These are phyloP conservation scores for Staphylotrichum longicolle DNA, from an alignment of 495 filamentous ascomycete genomes.

Conservation along the genomic window DNA sequence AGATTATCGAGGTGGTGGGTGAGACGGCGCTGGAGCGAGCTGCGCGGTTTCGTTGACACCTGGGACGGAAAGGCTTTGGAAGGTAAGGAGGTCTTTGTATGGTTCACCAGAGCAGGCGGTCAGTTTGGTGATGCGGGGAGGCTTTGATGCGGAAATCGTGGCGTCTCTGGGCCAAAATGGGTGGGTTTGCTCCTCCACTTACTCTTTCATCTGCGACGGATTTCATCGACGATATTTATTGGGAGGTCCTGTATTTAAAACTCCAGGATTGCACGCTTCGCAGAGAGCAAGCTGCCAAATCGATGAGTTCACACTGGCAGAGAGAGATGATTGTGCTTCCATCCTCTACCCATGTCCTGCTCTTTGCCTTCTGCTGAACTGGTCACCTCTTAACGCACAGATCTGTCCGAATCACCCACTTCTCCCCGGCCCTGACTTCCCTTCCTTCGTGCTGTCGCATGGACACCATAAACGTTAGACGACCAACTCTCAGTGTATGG, in stretches of 20 bases:
- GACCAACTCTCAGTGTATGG: too few species aligned
- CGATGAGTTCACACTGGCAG: not conserved
- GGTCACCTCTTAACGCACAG: slow-evolving; percentile 60
- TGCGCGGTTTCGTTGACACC: slow-evolving; percentile 7
- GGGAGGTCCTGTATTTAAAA: not conserved
- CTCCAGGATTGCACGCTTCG: too few species aligned
- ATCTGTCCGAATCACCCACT: slow-evolving; percentile 91
- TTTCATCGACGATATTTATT: not conserved
- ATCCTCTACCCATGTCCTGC: too few species aligned
- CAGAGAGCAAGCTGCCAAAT: not conserved
- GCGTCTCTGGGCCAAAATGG: too few species aligned
- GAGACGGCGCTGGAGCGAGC: slow-evolving; percentile 23
- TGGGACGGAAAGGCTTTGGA: not conserved
- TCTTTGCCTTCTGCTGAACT: too few species aligned
- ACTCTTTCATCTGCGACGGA: not conserved
- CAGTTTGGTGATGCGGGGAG: not conserved
- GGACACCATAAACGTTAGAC: not conserved
- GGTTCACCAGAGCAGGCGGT: not conserved
- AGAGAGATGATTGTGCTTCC: too few species aligned
- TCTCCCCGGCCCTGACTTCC: slow-evolving; percentile 77
- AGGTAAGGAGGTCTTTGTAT: not conserved
- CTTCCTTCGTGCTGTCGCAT: slow-evolving; percentile 67
- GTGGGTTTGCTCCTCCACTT: too few species aligned
- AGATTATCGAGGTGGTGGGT: slow-evolving; percentile 12
- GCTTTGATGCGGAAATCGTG: too few species aligned